phyloP scores from a whole-genome alignment of 352 stramenopile species.

The Aphanomyces astaci region DNA sequence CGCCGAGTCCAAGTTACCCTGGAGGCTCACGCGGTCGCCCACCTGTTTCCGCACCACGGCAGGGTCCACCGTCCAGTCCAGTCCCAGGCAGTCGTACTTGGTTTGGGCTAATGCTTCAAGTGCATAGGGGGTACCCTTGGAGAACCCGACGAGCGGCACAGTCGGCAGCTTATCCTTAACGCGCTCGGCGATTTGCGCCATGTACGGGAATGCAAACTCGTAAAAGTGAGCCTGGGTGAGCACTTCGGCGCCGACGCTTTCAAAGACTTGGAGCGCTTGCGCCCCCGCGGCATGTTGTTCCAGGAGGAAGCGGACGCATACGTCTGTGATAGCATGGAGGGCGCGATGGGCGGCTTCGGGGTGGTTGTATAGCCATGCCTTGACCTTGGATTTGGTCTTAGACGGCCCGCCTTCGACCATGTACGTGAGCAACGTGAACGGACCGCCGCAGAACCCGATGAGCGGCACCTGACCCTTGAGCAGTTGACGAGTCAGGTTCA shows the following conservation, averaged over 20 bases:
- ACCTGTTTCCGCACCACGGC: conserved; percentile 72
- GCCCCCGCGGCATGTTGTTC: conserved; percentile 90
- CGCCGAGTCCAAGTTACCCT: conserved; percentile 91
- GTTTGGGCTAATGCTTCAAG: conserved; percentile 64
- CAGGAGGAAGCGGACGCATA: conserved; percentile 94
- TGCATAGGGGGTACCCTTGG: conserved; percentile 76
- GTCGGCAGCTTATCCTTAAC: conserved; percentile 60
- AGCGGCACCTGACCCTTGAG: conserved; percentile 91
- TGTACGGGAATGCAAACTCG: conserved; percentile 91
- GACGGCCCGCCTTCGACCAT: conserved; percentile 96
- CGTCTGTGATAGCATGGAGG: conserved; percentile 90
- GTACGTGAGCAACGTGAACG: conserved; percentile 97
- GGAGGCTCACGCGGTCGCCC: conserved; percentile 61
- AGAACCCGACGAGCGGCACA: conserved; percentile 77
- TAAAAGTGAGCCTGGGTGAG: conserved; percentile 92
- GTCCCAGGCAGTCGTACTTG: conserved; percentile 92
- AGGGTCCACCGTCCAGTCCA: conserved; percentile 93
- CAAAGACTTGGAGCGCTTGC: conserved; percentile 96
- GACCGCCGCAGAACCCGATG: conserved; percentile 96
- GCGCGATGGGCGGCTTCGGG: conserved; percentile 86
- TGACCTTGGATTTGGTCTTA: conserved; percentile 90
- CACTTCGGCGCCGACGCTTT: conserved; percentile 93
- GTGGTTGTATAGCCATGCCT: conserved; percentile 92
- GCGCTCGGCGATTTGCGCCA: conserved; percentile 68
- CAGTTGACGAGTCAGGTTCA: conserved; percentile 89